Percentiles rank a stretch among this genome's conserved stretches.
phyloP scores from a whole-genome alignment of 192 early-diverging fungal species.

The Entophlyctis luteolus region DNA sequence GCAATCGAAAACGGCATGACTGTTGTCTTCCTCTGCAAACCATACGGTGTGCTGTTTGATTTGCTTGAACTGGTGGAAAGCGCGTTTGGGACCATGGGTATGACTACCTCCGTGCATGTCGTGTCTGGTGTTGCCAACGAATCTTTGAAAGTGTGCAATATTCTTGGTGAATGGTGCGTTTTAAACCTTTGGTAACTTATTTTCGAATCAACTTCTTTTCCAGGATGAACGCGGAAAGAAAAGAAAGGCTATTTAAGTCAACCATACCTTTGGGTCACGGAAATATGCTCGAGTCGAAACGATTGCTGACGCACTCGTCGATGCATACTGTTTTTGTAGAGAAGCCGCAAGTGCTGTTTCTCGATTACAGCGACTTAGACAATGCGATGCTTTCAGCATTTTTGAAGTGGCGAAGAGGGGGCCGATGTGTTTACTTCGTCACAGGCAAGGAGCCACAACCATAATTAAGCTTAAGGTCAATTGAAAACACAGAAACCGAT shows the following conservation, averaged over 20 bases:
- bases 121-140: slow-evolving; percentile 9
- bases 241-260: slow-evolving; percentile 14
- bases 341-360: slow-evolving; percentile 6
- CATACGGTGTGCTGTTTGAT: slow-evolving; percentile 15
- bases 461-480: too few relatives aligned
- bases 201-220: neutral
- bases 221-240: slow-evolving; percentile 18
- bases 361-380: slow-evolving; percentile 6
- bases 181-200: neutral
- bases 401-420: slow-evolving; percentile 3
- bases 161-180: slow-evolving; percentile 16
- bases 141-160: slow-evolving; percentile 13
- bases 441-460: neutral
- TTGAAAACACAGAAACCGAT: neutral
- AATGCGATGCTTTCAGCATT: neutral
- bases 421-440: slow-evolving; percentile 7
- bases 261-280: slow-evolving; percentile 11
- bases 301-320: slow-evolving; percentile 11
- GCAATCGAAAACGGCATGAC: slow-evolving; percentile 11
- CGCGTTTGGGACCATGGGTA: neutral
- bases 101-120: slow-evolving; percentile 8
- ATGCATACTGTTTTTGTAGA: slow-evolving; percentile 12
- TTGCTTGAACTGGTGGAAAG: slow-evolving; percentile 10
- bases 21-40: slow-evolving; percentile 17
- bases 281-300: slow-evolving; percentile 6